Base-by-base conservation (phyloP, 805 yeast genomes). In the Hanseniaspora lachancei region DNA sequence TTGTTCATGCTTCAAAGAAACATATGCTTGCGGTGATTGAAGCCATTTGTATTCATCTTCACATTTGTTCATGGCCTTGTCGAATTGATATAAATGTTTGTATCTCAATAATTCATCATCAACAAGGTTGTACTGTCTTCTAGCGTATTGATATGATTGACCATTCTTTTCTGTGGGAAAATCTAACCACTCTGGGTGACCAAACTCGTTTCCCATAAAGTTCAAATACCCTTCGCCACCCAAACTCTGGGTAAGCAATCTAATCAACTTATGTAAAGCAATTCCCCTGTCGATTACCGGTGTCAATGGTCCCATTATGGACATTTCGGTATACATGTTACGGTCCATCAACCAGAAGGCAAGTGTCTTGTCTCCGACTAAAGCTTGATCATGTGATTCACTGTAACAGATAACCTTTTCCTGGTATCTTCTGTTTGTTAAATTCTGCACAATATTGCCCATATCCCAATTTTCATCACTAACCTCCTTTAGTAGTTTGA, bases 301-400 rank as follows among this genome's bases (percentile, higher is more conserved):
- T 1, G 95, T 84, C 52, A 84, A 72, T 54, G 82, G 86, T 1
- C 87, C 72, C 47, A 89, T 65, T 1, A 75, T 75, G 16, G 95
- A 83, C 98, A 91, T 91, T 70, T 89, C 82, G 38, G 97, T 91
- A 70, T 91, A 91, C 97, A 91, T 89, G 61, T 89, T 95, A 60
- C 91, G 89, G 71, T 91, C 98, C 97, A 91, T 91, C 57, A 91
- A 76, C 98, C 98, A 93, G 66, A 91, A 91, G 0, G 97, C 97
- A 58, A 91, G 71, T 2, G 96, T 87, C 68, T 91, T 91, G 68
- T 91, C 98, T 54, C 98, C 98, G 23, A 91, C 98, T 55, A 91
- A 75, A 8, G 97, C 97, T 72, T 91, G 98, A 67, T 91, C 98
- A 66, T 91, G 98, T 16, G 95, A 84, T 70, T 91, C 98, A 60